These are phyloP conservation scores for Hyaloperonospora brassicae DNA, from an alignment of 352 stramenopile genomes.

Conservation along the genomic window DNA sequence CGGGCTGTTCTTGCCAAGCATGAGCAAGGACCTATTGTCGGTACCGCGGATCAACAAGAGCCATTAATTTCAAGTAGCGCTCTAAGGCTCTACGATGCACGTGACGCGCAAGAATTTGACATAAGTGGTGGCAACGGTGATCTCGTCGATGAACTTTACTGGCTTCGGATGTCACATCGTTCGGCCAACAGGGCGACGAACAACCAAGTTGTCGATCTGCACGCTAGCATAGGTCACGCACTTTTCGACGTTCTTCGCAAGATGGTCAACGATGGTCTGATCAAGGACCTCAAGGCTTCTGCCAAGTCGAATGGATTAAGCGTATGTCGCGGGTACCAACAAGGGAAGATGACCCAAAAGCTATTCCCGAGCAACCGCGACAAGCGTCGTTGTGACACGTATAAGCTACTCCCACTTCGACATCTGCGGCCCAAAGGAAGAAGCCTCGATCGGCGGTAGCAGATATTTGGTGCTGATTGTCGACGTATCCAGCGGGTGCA, in stretches of 20 bases:
- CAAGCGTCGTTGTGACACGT: background rate
- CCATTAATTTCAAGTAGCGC: no score
- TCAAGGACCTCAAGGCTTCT: background rate
- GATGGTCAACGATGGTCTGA: background rate
- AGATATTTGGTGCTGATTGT: background rate
- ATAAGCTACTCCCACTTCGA: background rate
- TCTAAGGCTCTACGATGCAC: no score
- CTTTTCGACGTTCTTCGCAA: no score
- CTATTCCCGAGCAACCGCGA: background rate
- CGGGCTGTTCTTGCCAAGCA: constrained; percentile 9
- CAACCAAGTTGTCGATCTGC: background rate
- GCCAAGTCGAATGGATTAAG: background rate
- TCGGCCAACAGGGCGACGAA: background rate
- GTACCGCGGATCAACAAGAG: background rate
- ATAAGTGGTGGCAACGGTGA: no score
- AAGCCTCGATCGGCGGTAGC: background rate
- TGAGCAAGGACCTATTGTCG: constrained; percentile 1
- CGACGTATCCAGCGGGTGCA: background rate
- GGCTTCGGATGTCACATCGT: no score
- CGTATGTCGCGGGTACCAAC: background rate
- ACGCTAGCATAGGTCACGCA: background rate
- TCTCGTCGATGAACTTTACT: no score
- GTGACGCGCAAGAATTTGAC: no score
- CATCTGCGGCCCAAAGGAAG: background rate
- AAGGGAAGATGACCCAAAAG: background rate